Conservation (phyloP, 140 eudicot genomes). For the Anethum foeniculum region DNA sequence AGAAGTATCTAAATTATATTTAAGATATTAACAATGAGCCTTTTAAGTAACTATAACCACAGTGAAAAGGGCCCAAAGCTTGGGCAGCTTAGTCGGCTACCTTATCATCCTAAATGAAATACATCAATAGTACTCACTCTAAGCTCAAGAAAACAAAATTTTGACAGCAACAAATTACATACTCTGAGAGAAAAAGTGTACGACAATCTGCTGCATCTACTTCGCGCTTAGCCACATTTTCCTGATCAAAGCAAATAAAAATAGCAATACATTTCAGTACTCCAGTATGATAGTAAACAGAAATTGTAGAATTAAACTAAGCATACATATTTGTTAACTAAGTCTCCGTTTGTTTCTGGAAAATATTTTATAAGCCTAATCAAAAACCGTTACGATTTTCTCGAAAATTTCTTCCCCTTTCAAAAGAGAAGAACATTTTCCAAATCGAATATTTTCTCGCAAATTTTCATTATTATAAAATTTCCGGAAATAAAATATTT, state of each 20-base stretch:
- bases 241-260: constrained; percentile 30
- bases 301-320: background rate
- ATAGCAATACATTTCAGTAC: background rate
- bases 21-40: background rate
- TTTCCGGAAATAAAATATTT: too few relatives aligned
- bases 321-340: background rate
- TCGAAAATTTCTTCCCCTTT: too few relatives aligned
- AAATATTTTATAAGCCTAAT: too few relatives aligned
- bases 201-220: constrained; percentile 79
- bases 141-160: background rate
- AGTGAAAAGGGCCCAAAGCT: constrained; percentile 1
- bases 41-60: background rate
- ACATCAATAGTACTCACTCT: background rate
- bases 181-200: constrained; percentile 83
- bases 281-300: background rate
- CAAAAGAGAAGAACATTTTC: too few relatives aligned
- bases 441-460: too few relatives aligned
- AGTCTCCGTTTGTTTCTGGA: too few relatives aligned
- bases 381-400: too few relatives aligned
- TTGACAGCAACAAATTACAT: constrained; percentile 17
- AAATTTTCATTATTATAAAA: too few relatives aligned
- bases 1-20: background rate
- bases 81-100: background rate
- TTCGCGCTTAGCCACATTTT: constrained; percentile 54
- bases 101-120: background rate